These are phyloP conservation scores for Nannochloris sp. DNA, from an alignment of 139 green algal genomes.

Conservation along the genomic window DNA sequence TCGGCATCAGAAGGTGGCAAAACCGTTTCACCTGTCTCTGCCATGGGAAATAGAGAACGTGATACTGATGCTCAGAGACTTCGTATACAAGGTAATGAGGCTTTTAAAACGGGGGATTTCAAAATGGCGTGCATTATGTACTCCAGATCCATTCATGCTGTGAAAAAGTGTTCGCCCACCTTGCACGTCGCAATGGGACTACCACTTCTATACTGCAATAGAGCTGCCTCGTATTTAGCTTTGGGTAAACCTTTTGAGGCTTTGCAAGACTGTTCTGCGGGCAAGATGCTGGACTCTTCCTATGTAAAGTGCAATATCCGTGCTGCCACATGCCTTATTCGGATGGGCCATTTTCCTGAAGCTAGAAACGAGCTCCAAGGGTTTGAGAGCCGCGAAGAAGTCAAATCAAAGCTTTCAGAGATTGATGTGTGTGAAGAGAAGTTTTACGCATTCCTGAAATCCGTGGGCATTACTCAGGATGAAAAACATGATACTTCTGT, in stretches of 20 bases:
- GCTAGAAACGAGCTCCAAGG: slow-evolving; percentile 14
- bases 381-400: neutral
- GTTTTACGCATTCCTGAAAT: neutral
- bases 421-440: neutral
- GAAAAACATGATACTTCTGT: slow-evolving; percentile 8
- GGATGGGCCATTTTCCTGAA: slow-evolving; percentile 9
- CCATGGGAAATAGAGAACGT: too few relatives aligned
- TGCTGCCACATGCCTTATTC: slow-evolving; percentile 24
- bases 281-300: slow-evolving; percentile 10
- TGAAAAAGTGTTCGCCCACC: slow-evolving; percentile 13
- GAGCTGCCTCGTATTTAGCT: slow-evolving; percentile 16
- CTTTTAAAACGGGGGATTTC: slow-evolving; percentile 14
- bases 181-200: slow-evolving; percentile 10
- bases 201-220: slow-evolving; percentile 22
- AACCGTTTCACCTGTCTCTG: too few relatives aligned
- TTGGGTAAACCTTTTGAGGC: slow-evolving; percentile 16
- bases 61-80: neutral
- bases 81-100: slow-evolving; percentile 18
- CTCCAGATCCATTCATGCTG: slow-evolving; percentile 13
- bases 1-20: too few relatives aligned
- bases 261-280: slow-evolving; percentile 20
- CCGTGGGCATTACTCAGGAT: neutral
- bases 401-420: neutral
- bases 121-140: slow-evolving; percentile 9
- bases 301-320: slow-evolving; percentile 23